These are phyloP conservation scores for Eutrema yunnanense DNA, from an alignment of 345 rosid species.

Conservation along the genomic window DNA sequence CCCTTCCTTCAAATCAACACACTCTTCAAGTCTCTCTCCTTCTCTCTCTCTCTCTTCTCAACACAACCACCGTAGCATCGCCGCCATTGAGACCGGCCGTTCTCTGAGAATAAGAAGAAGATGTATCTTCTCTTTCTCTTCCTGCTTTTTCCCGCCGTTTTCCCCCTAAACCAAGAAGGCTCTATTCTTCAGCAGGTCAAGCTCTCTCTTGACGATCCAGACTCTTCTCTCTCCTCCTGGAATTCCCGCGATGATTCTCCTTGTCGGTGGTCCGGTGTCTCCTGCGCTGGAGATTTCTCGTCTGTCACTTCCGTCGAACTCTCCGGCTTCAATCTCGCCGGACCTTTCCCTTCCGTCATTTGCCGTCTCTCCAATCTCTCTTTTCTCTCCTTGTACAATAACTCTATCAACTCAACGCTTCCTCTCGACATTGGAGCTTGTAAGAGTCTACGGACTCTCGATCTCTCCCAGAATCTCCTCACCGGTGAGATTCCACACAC, in stretches of 20 bases:
- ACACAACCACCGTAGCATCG: neutral
- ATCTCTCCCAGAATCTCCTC: conserved; percentile 74
- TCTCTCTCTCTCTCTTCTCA: neutral
- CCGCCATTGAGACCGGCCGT: conserved; percentile 2
- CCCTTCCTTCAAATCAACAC: neutral
- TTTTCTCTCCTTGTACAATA: conserved; percentile 48
- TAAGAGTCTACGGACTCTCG: conserved; percentile 50
- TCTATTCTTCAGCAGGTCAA: conserved; percentile 46
- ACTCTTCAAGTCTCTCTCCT: neutral
- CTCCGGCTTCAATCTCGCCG: conserved; percentile 46
- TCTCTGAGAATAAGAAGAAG: neutral
- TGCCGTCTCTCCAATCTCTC: conserved; percentile 60
- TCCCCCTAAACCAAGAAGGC: conserved; percentile 63
- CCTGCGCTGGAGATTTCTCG: conserved; percentile 34
- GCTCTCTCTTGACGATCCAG: conserved; percentile 50
- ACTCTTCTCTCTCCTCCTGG: conserved; percentile 56
- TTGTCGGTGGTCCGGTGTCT: conserved; percentile 54
- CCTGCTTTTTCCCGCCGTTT: conserved; percentile 21
- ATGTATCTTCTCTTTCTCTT: conserved; percentile 29
- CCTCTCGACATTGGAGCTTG: conserved; percentile 63
- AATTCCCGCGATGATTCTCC: conserved; percentile 43
- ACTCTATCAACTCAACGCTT: conserved; percentile 59
- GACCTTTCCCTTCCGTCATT: conserved; percentile 69
- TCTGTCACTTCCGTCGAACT: conserved; percentile 71
- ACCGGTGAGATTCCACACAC: conserved; percentile 60